Evolutionary conservation across 345 rosid genomes (phyloP).

Genomic region (Zanthoxylum bungeanum): DNA sequence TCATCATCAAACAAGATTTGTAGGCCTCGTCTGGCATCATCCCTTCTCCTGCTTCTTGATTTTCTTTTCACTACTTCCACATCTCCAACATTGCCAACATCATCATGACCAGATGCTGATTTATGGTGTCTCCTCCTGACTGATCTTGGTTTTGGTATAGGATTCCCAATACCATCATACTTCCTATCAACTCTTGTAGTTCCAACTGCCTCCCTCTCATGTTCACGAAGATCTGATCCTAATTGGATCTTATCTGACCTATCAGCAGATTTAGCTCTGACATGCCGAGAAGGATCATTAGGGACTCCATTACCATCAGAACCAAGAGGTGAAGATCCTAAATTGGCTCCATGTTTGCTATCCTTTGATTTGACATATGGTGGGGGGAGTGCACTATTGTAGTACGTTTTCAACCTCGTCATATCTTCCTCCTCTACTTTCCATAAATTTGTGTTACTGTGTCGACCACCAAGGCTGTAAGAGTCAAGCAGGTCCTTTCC

Average conservation of each 20-base stretch:
- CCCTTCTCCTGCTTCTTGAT: slow-evolving; percentile 63
- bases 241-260: slow-evolving; percentile 29
- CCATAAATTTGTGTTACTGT: slow-evolving; percentile 20
- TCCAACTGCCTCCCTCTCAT: slow-evolving; percentile 24
- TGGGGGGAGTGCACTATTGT: slow-evolving; percentile 57
- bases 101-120: slow-evolving; percentile 38
- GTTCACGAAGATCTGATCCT: slow-evolving; percentile 26
- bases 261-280: slow-evolving; percentile 17
- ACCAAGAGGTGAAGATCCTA: slow-evolving; percentile 26
- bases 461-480: slow-evolving; percentile 26
- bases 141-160: slow-evolving; percentile 54
- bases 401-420: slow-evolving; percentile 33
- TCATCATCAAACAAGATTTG: slow-evolving; percentile 65
- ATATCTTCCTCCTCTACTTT: slow-evolving; percentile 38
- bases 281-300: slow-evolving; percentile 30
- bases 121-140: slow-evolving; percentile 52
- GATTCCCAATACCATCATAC: slow-evolving; percentile 26
- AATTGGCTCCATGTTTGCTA: slow-evolving; percentile 24
- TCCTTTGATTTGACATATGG: slow-evolving; percentile 52
- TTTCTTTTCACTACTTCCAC: slow-evolving; percentile 33
- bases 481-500: slow-evolving; percentile 25
- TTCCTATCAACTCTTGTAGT: slow-evolving; percentile 23
- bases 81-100: slow-evolving; percentile 41
- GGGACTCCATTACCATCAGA: slow-evolving; percentile 27
- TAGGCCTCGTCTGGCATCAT: slow-evolving; percentile 59